A percentile compares a stretch with the other conserved stretches of the same genome.
Evolutionary conservation across 176 grass and related monocot genomes (phyloP).

Genomic region (Oryza australiensis): DNA sequence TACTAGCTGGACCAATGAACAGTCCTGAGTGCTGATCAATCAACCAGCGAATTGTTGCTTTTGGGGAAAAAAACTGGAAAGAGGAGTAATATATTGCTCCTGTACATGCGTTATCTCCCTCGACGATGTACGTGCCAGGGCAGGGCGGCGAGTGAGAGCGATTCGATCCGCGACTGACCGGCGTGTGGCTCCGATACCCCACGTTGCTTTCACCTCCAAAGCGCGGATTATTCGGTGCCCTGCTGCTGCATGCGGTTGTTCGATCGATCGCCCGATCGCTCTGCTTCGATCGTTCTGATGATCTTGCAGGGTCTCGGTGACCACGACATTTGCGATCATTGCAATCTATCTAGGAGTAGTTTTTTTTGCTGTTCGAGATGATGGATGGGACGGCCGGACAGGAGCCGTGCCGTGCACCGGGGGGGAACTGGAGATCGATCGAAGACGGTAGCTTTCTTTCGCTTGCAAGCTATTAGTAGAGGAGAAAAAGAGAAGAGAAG

Average conservation of each 20-base stretch:
- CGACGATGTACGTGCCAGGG: neutral
- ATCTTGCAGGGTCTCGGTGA: neutral
- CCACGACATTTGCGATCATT: neutral
- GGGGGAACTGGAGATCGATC: neutral
- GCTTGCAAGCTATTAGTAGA: constrained; percentile 17
- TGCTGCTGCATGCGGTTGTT: neutral
- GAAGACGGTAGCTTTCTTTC: constrained; percentile 1
- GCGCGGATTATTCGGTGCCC: constrained; percentile 31
- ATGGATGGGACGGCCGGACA: constrained; percentile 26
- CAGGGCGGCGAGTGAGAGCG: too few relatives aligned
- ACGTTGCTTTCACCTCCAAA: constrained; percentile 27
- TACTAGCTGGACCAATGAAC: constrained; percentile 1
- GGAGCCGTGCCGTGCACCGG: constrained; percentile 29
- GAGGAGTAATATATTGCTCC: constrained; percentile 28
- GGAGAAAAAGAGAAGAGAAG: too few relatives aligned
- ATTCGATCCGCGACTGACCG: neutral
- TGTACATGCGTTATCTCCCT: neutral
- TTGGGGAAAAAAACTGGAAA: neutral
- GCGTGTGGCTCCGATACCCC: neutral
- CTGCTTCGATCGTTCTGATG: neutral
- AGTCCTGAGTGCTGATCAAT: neutral
- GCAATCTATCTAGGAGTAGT: too few relatives aligned
- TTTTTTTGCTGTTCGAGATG: neutral
- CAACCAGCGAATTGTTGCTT: neutral
- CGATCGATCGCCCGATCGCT: neutral